phyloP scores from a whole-genome alignment of 495 filamentous ascomycete genomes.

The Cercophora samala region DNA sequence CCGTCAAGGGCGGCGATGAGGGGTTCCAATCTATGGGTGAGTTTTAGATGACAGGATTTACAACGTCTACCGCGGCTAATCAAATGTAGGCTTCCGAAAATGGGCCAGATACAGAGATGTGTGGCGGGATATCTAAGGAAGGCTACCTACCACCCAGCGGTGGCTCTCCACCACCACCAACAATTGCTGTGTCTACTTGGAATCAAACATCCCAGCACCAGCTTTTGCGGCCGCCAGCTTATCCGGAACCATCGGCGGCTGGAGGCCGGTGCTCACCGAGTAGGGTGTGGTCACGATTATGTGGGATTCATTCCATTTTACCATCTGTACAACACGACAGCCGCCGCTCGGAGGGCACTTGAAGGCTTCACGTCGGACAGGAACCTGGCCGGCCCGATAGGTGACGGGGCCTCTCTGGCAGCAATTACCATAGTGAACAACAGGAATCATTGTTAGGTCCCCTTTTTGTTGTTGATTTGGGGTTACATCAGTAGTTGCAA shows the following conservation, averaged over 20 bases:
- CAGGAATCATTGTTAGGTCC: background rate
- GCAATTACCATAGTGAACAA: background rate
- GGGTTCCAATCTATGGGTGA: conserved; percentile 48
- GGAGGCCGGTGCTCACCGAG: background rate
- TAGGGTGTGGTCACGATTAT: background rate
- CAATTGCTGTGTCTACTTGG: background rate
- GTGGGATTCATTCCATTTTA: background rate
- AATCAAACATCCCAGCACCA: background rate
- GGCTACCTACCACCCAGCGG: background rate
- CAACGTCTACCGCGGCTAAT: background rate
- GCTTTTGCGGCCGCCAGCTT: background rate
- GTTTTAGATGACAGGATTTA: conserved; percentile 16
- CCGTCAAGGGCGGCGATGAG: conserved; percentile 42
- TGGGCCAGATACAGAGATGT: conserved; percentile 49
- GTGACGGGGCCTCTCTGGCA: background rate
- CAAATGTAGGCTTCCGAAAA: conserved; percentile 43
- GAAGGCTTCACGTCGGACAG: background rate
- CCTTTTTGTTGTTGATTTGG: background rate
- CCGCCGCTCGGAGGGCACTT: too few species aligned
- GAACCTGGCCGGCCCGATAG: too few species aligned
- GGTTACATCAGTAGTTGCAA: background rate
- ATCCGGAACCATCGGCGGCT: background rate
- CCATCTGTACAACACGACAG: background rate
- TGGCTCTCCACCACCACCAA: background rate
- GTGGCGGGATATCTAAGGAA: conserved; percentile 40